Evolutionary conservation across 306 rosid genomes (phyloP), one percentile per base, ranked within the genome.

Genomic region (Quercus suber): DNA sequence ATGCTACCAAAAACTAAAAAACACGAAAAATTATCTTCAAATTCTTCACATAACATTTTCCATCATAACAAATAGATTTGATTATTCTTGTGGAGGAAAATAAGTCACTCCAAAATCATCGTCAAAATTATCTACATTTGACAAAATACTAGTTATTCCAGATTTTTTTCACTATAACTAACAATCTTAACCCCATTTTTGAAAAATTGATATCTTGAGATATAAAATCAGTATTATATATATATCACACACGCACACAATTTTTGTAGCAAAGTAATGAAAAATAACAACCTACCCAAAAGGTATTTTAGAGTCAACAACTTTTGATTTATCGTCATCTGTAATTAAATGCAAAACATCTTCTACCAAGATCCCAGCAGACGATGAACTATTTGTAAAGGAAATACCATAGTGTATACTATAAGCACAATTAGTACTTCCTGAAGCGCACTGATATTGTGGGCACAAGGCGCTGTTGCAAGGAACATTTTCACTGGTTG

Each of bases 231-330:
- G 12, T 41, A 27, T 27, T 21, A 21, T 27, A 11, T 27, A 11
- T 60, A 21, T 60, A 27, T 27, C 28, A 15, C 19, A 5, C 55
- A 5, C 55, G 45, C 28, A 27, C 28, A 27, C 28, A 10, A 60
- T 8, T 9, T 60, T 60, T 60, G 19, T 12, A 60, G 35, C 18
- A 60, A 20, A 20, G 28, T 28, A 58, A 58, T 25, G 33, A 56
- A 67, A 41, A 78, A 31, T 19, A 51, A 81, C 86, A 52, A 79
- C 86, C 83, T 69, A 92, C 99, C 99, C 99, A n/a, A 95, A 86
- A 76, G 96, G 85, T 75, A 95, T 71, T 2, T 2, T 82, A 0
- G 96, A 74, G 8, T 87, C 78, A 21, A 77, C 70, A n/a, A 55
- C 76, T 53, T 87, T 73, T 55, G 21, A 53, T 56, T 76, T 63